phyloP scores from a whole-genome alignment of 192 early-diverging fungal genomes.

The Entomortierella beljakovae region DNA sequence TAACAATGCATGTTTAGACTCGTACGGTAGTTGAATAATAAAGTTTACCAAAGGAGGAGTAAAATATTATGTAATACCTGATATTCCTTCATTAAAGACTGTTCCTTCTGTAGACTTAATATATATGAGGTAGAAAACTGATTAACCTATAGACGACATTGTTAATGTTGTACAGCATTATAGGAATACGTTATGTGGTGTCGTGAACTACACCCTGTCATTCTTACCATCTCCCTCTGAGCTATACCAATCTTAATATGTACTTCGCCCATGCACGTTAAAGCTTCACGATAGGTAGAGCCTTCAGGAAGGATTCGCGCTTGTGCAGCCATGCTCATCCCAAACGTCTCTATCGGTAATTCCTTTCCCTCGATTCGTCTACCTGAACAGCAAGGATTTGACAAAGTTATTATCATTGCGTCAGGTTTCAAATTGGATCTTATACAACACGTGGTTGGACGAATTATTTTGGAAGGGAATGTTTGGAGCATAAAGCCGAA shows the following conservation, averaged over 20 bases:
- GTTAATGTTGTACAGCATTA: too few species aligned
- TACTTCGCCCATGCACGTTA: conserved; percentile 45
- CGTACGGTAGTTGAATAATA: too few species aligned
- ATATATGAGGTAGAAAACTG: conserved; percentile 42
- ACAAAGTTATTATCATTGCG: not conserved
- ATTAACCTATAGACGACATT: conserved; percentile 17
- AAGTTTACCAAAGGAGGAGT: not conserved
- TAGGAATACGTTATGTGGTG: too few species aligned
- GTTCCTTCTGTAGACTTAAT: conserved; percentile 28
- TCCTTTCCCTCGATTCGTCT: conserved; percentile 48
- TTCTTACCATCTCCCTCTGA: conserved; percentile 34
- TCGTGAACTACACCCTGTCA: too few species aligned
- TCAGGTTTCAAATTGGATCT: not conserved
- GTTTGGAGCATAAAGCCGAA: too few species aligned
- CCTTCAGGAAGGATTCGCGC: conserved; percentile 42
- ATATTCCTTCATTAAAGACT: conserved; percentile 48
- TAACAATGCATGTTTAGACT: too few species aligned
- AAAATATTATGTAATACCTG: conserved; percentile 7
- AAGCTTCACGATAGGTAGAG: conserved; percentile 28
- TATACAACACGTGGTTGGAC: too few species aligned
- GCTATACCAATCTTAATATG: conserved; percentile 49
- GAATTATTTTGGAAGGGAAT: too few species aligned
- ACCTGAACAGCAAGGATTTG: conserved; percentile 14
- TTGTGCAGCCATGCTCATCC: conserved; percentile 44
- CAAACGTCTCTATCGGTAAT: conserved; percentile 50